Evolutionary conservation across 164 flowering plant genomes (phyloP), one percentile per base, ranked within the genome.

Genomic region (Akebia trifoliata): DNA sequence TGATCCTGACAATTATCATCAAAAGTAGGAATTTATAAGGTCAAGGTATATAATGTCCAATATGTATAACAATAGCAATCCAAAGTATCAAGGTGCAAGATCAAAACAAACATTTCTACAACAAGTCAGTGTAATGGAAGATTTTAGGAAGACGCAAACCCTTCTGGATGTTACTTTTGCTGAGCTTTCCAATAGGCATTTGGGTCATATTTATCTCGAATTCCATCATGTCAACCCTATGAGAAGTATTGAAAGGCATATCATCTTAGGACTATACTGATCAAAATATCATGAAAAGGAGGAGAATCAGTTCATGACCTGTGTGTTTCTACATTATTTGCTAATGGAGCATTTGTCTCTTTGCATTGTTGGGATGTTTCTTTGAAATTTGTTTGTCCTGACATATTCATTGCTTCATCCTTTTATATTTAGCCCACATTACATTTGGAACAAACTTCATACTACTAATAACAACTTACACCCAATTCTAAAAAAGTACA

Each of bases 101-200:
- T n/a, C 11, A 46, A 14, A 37, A 25, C 7, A 20, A 11, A 14
- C n/a, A 39, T 22, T 30, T 18, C 43, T 30, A 40, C 50, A 36
- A 39, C 8, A 5, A 39, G 14, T 2, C 7, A 15, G 29, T 4
- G 31, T 18, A 7, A 20, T 22, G 50, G 14, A 1, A 6, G 3
- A 57, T 25, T n/a, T n/a, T n/a, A n/a, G 14, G 9, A 24, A 26
- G 36, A 38, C 2, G 50, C 26, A 11, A 67, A 90, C 99, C 99
- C 63, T 82, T 79, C 63, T 85, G 90, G 57, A 94, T 90, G 61
- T 90, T 90, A 50, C 69, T 80, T 76, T 82, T 90, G 78, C 99
- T 94, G 59, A 94, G 82, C 64, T 88, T 94, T 58, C 97, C 99
- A 65, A 90, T 93, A 4, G 99, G 99, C 97, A 94, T 94, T 73